phyloP scores from a whole-genome alignment of 1,284 basidiomycete genomes.

The Leccinum pseudoinsigne region DNA sequence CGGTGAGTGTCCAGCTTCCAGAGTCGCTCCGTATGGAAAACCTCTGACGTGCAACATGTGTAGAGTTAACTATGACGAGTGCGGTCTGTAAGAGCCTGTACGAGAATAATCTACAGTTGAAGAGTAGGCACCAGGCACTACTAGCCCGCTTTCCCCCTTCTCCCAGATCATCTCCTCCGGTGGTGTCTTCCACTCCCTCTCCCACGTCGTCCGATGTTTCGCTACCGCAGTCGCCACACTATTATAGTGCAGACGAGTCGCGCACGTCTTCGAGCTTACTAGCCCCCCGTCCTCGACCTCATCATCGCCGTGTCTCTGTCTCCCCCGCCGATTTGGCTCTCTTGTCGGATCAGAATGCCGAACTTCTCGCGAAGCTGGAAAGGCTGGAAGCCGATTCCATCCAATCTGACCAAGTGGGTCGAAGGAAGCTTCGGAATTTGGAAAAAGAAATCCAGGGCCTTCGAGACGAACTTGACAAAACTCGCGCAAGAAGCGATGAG shows the following conservation, averaged over 20 bases:
- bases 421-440: constrained; percentile 65
- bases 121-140: constrained; percentile 66
- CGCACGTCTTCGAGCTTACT: constrained; percentile 21
- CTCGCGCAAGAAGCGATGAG: constrained; percentile 64
- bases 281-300: constrained; percentile 35
- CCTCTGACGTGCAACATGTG: constrained; percentile 16
- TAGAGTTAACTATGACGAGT: constrained; percentile 71
- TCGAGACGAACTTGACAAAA: constrained; percentile 70
- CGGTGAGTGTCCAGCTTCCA: constrained; percentile 46
- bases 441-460: constrained; percentile 76
- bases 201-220: constrained; percentile 31
- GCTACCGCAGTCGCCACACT: constrained; percentile 38
- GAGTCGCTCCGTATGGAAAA: constrained; percentile 7
- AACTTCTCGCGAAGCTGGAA: constrained; percentile 72
- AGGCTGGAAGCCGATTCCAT: constrained; percentile 70
- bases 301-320: constrained; percentile 58
- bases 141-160: constrained; percentile 57
- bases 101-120: constrained; percentile 65
- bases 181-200: constrained; percentile 29
- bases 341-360: constrained; percentile 79
- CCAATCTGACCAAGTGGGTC: constrained; percentile 64
- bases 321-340: constrained; percentile 67
- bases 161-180: constrained; percentile 33
- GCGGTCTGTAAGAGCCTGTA: constrained; percentile 68
- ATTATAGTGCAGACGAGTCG: constrained; percentile 28